Base-by-base conservation (phyloP, 2,329 filamentous ascomycete genomes). In the Phaeosphaeria sp. region DNA sequence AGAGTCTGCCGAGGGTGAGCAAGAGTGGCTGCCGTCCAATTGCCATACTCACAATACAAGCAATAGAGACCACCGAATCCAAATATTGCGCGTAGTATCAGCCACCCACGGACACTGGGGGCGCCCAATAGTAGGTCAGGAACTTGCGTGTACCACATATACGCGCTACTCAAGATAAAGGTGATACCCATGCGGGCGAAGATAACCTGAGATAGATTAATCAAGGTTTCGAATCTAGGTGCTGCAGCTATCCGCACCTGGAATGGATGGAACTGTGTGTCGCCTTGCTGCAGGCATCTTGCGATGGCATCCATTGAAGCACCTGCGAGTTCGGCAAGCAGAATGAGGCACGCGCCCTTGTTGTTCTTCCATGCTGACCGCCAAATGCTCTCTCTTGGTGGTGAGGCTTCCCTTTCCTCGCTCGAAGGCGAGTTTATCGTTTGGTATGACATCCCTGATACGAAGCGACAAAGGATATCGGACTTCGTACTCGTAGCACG, bases 181-280 rank as follows among this genome's bases (percentile, higher is more conserved):
- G 92, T 95, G 57, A 93, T 83, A 54, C 81, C 81, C 86, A 94
- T 92, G 53, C 92, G 86, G 7, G 86, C 84, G 68, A 95, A 91
- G n/a, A 96, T 84, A 61, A 96, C 87, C 78, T 84, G 51, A 22
- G 44, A 43, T 47, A 57, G 47, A 47, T 53, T n/a, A 46, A 40
- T 15, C 8, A 27, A 40, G 17, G 20, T 18, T 30, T 40, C 39
- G 25, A 18, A 20, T 8, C 9, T 49, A 24, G 25, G 24, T n/a
- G 47, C 11, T 17, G 22, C 8, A 39, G 9, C 1, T 18, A 15
- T 21, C 3, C 40, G 21, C 36, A 61, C 59, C 47, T 61, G 59
- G 11, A 61, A 53, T 3, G 59, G 59, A 58, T 61, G 59, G 21
- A 61, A 57, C 15, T 61, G 53, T 11, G 51, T 61, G 4, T 57